Base-by-base conservation (phyloP, 1,139 yeast genomes). In the Saccharomyces pastorianus region DNA sequence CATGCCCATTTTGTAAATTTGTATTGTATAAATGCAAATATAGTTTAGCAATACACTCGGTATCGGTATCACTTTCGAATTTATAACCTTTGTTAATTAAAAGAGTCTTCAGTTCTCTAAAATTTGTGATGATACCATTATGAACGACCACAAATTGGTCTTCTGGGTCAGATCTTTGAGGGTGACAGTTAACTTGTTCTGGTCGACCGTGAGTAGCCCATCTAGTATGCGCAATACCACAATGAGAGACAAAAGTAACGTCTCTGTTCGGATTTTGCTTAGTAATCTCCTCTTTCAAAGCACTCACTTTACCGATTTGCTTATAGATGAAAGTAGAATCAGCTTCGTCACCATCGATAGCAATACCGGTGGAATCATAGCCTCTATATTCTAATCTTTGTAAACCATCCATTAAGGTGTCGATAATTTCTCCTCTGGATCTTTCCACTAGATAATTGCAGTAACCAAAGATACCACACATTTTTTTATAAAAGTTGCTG, bases 161-260 rank as follows among this genome's bases (percentile, higher is more conserved):
- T 53, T 74, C 73, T 9, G 80, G 79, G 70, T 89, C 99, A 0
- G 96, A 88, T 64, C 95, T 78, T 70, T 93, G 99, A 52, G 99
- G 99, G 71, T 95, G 99, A 71, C 98, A 93, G 77, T 95, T 95
- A 61, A 74, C 69, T 57, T 79, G 82, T 65, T 81, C 82, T 55
- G 98, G 98, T 66, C 85, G 88, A 73, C 99, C 99, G 73, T 95
- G 99, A 48, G 99, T 95, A 50, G 99, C 99, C 99, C 99, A 95
- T 78, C 99, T 86, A 17, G 99, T 95, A 74, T 95, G 99, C 46
- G 99, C 98, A 71, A 95, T 93, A 70, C 96, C 99, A 57, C 85
- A 93, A 69, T 93, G 99, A 71, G 86, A 83, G 64, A 83, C 85
- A 67, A 89, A 89, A 27, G 82, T 78, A 54, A 80, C 82, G 25